Conservation (phyloP, 2,329 filamentous ascomycete species). For the Claviceps sp. region DNA sequence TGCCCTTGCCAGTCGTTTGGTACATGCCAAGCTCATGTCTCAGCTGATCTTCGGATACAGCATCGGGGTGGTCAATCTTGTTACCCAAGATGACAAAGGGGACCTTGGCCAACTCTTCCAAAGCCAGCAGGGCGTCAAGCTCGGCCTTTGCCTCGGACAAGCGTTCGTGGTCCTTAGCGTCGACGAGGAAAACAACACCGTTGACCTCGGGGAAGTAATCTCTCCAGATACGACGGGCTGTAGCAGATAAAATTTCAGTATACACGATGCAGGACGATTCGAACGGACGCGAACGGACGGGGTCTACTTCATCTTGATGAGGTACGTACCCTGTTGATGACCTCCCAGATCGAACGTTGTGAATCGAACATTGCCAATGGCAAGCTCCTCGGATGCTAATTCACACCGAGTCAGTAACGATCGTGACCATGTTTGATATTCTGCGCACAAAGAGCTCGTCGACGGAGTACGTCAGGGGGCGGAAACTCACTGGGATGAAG, state of each 20-base stretch:
- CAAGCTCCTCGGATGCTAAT: conserved; percentile 75
- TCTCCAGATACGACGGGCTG: conserved; percentile 86
- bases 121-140: conserved; percentile 84
- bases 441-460: not conserved
- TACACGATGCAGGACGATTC: not conserved
- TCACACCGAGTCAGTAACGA: conserved; percentile 8
- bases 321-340: conserved; percentile 65
- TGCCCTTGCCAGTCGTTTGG: conserved; percentile 93
- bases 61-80: conserved; percentile 98
- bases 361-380: conserved; percentile 86
- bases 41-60: conserved; percentile 89
- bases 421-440: not conserved
- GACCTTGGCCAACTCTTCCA: conserved; percentile 94
- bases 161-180: conserved; percentile 93
- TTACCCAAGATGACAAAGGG: conserved; percentile 94
- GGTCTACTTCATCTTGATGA: not conserved
- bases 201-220: conserved; percentile 95
- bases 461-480: not conserved
- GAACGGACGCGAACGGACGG: not conserved
- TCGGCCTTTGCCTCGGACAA: conserved; percentile 91
- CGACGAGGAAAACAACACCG: conserved; percentile 94
- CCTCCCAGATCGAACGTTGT: conserved; percentile 90
- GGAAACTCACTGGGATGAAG: conserved; percentile 71
- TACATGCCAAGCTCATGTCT: conserved; percentile 85
- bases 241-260: conserved; percentile 9